Base-by-base conservation (phyloP, 257 asterid genomes). In the Nicotiana tomentosiformis region DNA sequence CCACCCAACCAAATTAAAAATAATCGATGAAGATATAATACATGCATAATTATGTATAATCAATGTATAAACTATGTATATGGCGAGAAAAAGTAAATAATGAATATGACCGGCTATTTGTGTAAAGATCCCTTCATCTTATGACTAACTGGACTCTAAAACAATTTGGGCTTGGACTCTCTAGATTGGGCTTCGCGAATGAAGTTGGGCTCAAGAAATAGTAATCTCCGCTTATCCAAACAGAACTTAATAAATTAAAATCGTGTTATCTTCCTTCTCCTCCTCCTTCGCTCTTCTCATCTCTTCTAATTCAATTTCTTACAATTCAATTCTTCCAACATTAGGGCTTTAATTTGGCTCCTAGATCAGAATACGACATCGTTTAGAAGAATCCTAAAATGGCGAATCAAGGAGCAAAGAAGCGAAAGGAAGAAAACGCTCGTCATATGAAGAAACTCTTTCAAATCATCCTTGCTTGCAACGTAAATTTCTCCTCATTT, bases 381-480 rank as follows among this genome's bases (percentile, higher is more conserved):
- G 67, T 23, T 61, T 61, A 9, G 61, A 23, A 72, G 79, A 46
- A 46, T 46, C 0, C 80, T 49, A n/a, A 18, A 11, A 96, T 96
- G 99, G 99, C 98, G 82, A 94, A 96, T 86, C 98, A 96, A 88
- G 99, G 99, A 51, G 99, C 99, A 51, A 96, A 96, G 92, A 96
- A 96, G 82, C 97, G 99, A 20, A 96, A 86, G 70, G 99, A 96
- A 78, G 98, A 92, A 83, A 96, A 96, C 83, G 77, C 85, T 43
- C 98, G 98, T 74, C 99, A 91, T 87, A 90, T 94, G 93, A 87
- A 84, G 87, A 93, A 86, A 55, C 95, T 96, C 32, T 87, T 89
- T 77, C 92, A 91, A 55, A 78, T 89, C 88, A 91, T 96, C 90
- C 65, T 94, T 90, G 89, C 87, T 85, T 84, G 92, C 89, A 96